Percentiles rank a stretch among this genome's conserved stretches.
phyloP scores from a whole-genome alignment of 1,139 yeast genomes.

The Suhomyces yuchorum region DNA sequence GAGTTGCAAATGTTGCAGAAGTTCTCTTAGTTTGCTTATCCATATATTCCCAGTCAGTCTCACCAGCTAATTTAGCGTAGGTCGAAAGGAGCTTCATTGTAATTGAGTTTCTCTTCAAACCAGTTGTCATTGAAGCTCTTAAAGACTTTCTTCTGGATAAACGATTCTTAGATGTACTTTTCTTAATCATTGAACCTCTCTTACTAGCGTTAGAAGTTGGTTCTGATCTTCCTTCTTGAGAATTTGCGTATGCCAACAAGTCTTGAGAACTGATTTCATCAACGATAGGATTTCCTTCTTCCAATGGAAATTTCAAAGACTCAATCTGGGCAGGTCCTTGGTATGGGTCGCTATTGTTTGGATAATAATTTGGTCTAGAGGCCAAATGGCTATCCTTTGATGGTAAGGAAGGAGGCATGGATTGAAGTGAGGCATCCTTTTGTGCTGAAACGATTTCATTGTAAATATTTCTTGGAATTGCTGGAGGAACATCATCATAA shows the following conservation, averaged over 20 bases:
- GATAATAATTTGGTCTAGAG: slow-evolving; percentile 10
- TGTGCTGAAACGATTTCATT: slow-evolving; percentile 50
- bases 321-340: slow-evolving; percentile 11
- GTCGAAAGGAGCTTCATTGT: slow-evolving; percentile 70
- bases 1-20: slow-evolving; percentile 73
- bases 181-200: slow-evolving; percentile 35
- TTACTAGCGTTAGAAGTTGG: slow-evolving; percentile 20
- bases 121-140: slow-evolving; percentile 45
- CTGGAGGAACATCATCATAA: slow-evolving; percentile 29
- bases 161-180: slow-evolving; percentile 34
- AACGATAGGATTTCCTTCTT: slow-evolving; percentile 26
- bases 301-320: slow-evolving; percentile 16
- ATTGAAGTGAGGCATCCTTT: slow-evolving; percentile 28
- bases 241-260: slow-evolving; percentile 36
- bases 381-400: slow-evolving; percentile 36
- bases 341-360: not conserved
- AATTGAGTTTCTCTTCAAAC: slow-evolving; percentile 66
- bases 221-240: slow-evolving; percentile 13
- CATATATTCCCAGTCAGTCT: slow-evolving; percentile 69
- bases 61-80: slow-evolving; percentile 69
- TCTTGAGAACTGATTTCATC: slow-evolving; percentile 27
- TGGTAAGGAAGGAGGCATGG: slow-evolving; percentile 46
- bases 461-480: slow-evolving; percentile 49
- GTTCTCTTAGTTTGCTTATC: slow-evolving; percentile 76
- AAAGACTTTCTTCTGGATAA: slow-evolving; percentile 42